phyloP scores from a whole-genome alignment of 495 filamentous ascomycete species.

The Cryomyces antarcticus region DNA sequence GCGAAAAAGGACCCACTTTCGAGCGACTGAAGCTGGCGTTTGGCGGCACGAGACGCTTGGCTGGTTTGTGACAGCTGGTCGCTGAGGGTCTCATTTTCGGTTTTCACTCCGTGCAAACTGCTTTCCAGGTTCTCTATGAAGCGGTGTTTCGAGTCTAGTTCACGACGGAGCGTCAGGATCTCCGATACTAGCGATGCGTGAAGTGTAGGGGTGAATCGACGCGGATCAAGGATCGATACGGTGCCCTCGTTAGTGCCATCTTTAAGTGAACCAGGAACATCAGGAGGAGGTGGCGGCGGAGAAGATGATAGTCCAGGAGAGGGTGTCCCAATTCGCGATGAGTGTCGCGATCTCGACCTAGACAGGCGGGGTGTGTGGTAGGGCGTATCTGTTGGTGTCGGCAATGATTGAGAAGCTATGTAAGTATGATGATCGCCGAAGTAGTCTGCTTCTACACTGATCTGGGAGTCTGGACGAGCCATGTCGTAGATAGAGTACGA shows the following conservation, averaged over 20 bases:
- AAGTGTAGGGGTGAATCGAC: conserved; percentile 82
- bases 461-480: too few relatives aligned
- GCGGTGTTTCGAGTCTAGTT: conserved; percentile 70
- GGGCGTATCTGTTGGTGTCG: conserved; percentile 39
- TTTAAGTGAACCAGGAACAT: conserved; percentile 23
- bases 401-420: neutral
- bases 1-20: conserved; percentile 78
- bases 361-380: conserved; percentile 33
- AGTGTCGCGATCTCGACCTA: conserved; percentile 30
- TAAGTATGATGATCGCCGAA: neutral
- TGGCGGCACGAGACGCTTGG: conserved; percentile 61
- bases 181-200: conserved; percentile 91
- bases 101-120: conserved; percentile 44
- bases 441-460: neutral
- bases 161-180: conserved; percentile 68
- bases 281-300: conserved; percentile 33
- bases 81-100: conserved; percentile 52
- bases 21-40: conserved; percentile 63
- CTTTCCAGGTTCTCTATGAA: conserved; percentile 69
- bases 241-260: conserved; percentile 38
- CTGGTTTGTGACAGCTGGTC: conserved; percentile 35
- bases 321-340: conserved; percentile 32
- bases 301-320: conserved; percentile 46
- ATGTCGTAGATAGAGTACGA: too few relatives aligned
- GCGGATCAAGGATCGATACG: conserved; percentile 64